phyloP scores from a whole-genome alignment of 352 stramenopile species.

The Globisporangium radiosum region DNA sequence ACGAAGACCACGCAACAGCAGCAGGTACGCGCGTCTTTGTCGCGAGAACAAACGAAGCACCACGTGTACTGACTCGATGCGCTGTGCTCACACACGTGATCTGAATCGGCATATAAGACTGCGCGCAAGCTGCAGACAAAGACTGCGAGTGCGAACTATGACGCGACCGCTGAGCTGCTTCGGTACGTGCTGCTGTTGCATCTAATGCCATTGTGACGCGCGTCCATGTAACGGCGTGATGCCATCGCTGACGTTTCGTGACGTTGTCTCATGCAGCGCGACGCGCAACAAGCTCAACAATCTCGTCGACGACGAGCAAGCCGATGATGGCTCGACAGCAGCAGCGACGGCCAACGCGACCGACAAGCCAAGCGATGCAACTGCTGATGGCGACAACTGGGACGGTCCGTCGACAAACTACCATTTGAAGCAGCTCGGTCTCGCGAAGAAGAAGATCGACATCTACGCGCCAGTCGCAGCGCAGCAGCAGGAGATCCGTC shows the following conservation, averaged over 20 bases:
- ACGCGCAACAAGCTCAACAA: conserved; percentile 30
- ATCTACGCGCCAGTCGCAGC: conserved; percentile 67
- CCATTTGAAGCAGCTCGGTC: conserved; percentile 71
- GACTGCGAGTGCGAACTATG: conserved; percentile 10
- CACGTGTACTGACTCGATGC: not conserved
- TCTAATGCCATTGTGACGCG: too few species aligned
- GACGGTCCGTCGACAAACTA: conserved; percentile 63
- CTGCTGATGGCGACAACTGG: conserved; percentile 25
- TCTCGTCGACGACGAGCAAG: conserved; percentile 16
- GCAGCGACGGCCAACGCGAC: not conserved
- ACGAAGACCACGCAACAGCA: conserved; percentile 6
- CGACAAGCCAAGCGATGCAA: conserved; percentile 1
- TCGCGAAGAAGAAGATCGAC: conserved; percentile 65
- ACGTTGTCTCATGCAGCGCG: conserved; percentile 9
- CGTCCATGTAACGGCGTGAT: too few species aligned
- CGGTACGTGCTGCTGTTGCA: conserved; percentile 13
- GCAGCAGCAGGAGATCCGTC: conserved; percentile 60
- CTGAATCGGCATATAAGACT: not conserved
- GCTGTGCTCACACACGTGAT: not conserved
- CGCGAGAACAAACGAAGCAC: not conserved
- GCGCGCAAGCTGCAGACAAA: conserved; percentile 6
- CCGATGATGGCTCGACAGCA: not conserved
- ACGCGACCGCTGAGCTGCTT: conserved; percentile 25
- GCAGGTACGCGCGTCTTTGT: conserved; percentile 4
- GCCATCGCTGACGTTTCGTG: not conserved